Conservation (phyloP, 495 filamentous ascomycete genomes). For the Podospora pseudocomata region DNA sequence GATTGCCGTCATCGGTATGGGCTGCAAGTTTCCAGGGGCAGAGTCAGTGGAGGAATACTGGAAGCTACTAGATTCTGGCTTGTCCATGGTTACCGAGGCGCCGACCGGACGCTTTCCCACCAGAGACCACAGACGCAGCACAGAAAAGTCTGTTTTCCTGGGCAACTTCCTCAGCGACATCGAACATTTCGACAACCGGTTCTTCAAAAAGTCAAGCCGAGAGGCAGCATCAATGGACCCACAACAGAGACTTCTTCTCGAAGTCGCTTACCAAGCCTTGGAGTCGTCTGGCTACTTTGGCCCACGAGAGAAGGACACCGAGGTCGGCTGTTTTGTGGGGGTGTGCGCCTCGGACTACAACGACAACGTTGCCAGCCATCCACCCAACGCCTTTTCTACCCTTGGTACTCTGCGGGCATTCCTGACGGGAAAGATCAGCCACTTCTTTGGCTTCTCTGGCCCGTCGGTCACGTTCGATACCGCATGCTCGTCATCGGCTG, state of each 20-base stretch:
- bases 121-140: no score
- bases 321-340: slow-evolving; percentile 55
- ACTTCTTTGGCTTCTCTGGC: slow-evolving; percentile 44
- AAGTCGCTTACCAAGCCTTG: slow-evolving; percentile 49
- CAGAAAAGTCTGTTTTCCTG: no score
- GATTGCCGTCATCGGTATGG: no score
- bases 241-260: slow-evolving; percentile 49
- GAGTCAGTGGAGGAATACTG: no score
- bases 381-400: slow-evolving; percentile 28
- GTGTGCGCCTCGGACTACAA: slow-evolving; percentile 29
- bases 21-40: no score
- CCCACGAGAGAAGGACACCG: slow-evolving; percentile 8
- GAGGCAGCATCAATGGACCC: slow-evolving; percentile 52
- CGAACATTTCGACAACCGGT: slow-evolving; percentile 46
- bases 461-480: slow-evolving; percentile 44
- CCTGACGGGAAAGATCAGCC: slow-evolving; percentile 47
- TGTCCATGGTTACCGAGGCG: no score
- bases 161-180: slow-evolving; percentile 32
- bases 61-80: no score
- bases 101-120: no score
- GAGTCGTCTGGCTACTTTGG: slow-evolving; percentile 52
- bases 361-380: slow-evolving; percentile 30
- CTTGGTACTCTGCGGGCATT: slow-evolving; percentile 31
- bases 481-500: slow-evolving; percentile 52
- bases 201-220: slow-evolving; percentile 48